Evolutionary conservation across 306 rosid species (phyloP).

Genomic region (Pterocarpus macrocarpus): DNA sequence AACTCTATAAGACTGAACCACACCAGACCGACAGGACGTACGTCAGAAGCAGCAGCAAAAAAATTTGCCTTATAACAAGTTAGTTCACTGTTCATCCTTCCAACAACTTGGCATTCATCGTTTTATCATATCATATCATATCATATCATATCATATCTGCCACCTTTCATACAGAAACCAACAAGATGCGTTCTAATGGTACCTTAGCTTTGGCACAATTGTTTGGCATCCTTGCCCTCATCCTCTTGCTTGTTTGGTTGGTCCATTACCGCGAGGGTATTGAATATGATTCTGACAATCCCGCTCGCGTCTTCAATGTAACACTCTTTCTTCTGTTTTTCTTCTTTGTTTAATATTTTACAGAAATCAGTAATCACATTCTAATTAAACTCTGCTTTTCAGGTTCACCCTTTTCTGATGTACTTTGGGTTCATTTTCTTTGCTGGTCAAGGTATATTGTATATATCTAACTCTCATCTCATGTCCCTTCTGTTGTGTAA

Average conservation of each 20-base stretch:
- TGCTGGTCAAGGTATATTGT: constrained; percentile 74
- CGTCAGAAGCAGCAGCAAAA: constrained; percentile 36
- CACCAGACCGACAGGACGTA: background rate
- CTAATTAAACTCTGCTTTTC: constrained; percentile 10
- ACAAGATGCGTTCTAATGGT: constrained; percentile 38
- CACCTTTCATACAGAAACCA: background rate
- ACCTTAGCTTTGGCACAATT: constrained; percentile 68
- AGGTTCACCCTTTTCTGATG: constrained; percentile 96
- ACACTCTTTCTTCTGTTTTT: background rate
- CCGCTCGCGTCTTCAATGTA: constrained; percentile 76
- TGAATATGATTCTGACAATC: constrained; percentile 66
- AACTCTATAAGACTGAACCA: constrained; percentile 52
- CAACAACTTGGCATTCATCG: background rate
- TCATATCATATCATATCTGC: background rate
- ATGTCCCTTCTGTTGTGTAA: background rate
- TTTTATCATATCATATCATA: background rate
- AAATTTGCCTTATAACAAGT: background rate
- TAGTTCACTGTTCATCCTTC: background rate
- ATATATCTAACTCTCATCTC: background rate
- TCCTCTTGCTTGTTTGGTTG: constrained; percentile 86
- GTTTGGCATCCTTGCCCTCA: constrained; percentile 71
- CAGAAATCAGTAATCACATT: background rate
- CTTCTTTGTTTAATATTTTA: background rate
- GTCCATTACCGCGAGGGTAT: constrained; percentile 82
- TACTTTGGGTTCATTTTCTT: constrained; percentile 75